Evolutionary conservation across 352 stramenopile genomes (phyloP), one percentile per base, ranked within the genome.

Genomic region (Aphanomyces astaci): DNA sequence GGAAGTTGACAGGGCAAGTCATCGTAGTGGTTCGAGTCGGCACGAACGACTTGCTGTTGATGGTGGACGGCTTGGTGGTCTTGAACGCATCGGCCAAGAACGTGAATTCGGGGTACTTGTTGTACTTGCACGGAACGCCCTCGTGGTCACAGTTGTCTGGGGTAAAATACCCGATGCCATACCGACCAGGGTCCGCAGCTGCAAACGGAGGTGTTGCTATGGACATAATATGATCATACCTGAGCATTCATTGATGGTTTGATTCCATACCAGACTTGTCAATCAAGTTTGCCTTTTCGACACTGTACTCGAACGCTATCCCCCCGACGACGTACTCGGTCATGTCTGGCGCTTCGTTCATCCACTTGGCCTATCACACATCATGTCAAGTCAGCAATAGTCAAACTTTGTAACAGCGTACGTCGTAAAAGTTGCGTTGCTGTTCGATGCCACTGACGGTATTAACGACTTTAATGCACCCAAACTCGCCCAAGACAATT

Each of bases 241-340:
- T 43, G 36, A 43, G 28, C 22, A 28, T 57, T 66, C 9, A 17
- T 32, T n/a, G 1, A 30, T 22, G 27, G 28, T 15, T 56, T 22
- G 2, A 31, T 27, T 13, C 75, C 76, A 3, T 62, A 84, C 76
- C 68, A 53, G 82, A 79, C 10, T 63, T 57, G 10, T 74, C 74
- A 36, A 75, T 71, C 43, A 84, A 75, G 66, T 92, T 90, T 30
- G 74, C 75, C 40, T 89, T 78, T 64, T 92, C 84, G 1, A 82
- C 89, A 2, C 77, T 81, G 43, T 90, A 92, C 75, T 92, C 84
- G 31, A 90, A 92, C 0, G 89, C 84, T 52, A 89, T 90, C 63
- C 84, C 84, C 22, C 84, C 84, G 24, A 90, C 78, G 52, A 90
- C 85, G 31, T 87, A 74, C 19, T 76, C 75, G 9, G 77, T 88